Base-by-base conservation (phyloP, 164 flowering plant genomes). In the Aristolochia californica region DNA sequence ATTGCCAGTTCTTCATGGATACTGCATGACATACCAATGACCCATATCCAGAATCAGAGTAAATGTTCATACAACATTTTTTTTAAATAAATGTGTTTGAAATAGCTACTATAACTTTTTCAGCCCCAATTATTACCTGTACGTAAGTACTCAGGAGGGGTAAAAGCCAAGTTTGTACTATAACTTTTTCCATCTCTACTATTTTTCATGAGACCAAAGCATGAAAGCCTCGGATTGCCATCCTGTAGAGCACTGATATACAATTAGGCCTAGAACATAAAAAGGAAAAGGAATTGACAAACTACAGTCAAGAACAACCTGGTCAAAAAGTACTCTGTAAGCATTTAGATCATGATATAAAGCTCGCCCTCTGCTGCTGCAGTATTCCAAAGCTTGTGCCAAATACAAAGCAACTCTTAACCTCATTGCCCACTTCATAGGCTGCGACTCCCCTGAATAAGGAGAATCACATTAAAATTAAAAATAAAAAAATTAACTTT, bases 391-490 rank as follows among this genome's bases (percentile, higher is more conserved):
- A 43, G 69, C 69, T 50, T 66, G 57, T 15, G 69, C 69, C 22
- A 66, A 24, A 61, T 61, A 38, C 14, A 66, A 49, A 48, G 65
- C 69, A 50, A 66, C 69, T 43, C 69, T 66, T 40, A 66, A 44
- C 25, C 69, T 43, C 69, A 66, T 61, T 26, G 65, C 61, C 69
- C 69, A 66, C 51, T 66, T 55, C 69, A 66, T 66, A 50, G 60
- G 60, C 18, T 66, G 65, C 15, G 50, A 48, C 28, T 66, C 69
- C 69, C 69, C 69, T 66, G 38, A 15, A 28, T 10, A 50, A 54
- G 28, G 25, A 25, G 13, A 20, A 27, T 28, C 26, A 53, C 24
- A 15, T 50, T 22, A 13, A 20, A 24, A 25, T 45, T 12, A 8
- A 57, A 57, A 1, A 57, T 25, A 23, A 10, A 2, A 25, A 45